These are phyloP conservation scores for Paraglomus brasilianum DNA, from an alignment of 192 early-diverging fungal genomes.

Conservation along the genomic window DNA sequence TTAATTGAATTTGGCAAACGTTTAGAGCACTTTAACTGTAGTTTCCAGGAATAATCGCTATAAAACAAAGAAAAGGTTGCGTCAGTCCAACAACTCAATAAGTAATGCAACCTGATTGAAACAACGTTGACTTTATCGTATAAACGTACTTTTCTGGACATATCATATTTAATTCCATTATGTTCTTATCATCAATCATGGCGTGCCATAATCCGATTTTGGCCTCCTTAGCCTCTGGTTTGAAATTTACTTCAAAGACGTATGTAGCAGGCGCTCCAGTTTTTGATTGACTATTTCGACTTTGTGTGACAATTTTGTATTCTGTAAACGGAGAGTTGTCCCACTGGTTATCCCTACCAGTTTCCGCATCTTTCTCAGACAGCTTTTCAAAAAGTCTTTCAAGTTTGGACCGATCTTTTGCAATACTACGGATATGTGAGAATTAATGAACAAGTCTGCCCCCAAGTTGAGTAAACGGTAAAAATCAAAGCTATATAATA, in stretches of 20 bases:
- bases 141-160: conserved; percentile 37
- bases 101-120: neutral
- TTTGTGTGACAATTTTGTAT: conserved; percentile 3
- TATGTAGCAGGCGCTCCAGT: neutral
- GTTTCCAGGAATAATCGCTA: conserved; percentile 43
- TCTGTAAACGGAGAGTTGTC: conserved; percentile 12
- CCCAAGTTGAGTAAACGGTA: no score
- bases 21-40: conserved; percentile 35
- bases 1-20: conserved; percentile 31
- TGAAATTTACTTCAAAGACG: conserved; percentile 31
- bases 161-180: conserved; percentile 33
- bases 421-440: conserved; percentile 29
- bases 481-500: neutral
- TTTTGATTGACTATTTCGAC: no score
- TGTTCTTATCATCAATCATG: conserved; percentile 31
- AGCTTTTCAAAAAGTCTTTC: conserved; percentile 34
- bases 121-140: neutral
- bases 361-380: neutral
- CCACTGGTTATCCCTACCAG: neutral
- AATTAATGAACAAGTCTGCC: neutral
- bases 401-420: conserved; percentile 20
- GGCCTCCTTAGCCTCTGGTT: conserved; percentile 23
- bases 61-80: neutral
- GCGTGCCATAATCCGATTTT: conserved; percentile 41
- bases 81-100: no score